phyloP scores from a whole-genome alignment of 148 eudicot species.

The Chenopodium quinoa region DNA sequence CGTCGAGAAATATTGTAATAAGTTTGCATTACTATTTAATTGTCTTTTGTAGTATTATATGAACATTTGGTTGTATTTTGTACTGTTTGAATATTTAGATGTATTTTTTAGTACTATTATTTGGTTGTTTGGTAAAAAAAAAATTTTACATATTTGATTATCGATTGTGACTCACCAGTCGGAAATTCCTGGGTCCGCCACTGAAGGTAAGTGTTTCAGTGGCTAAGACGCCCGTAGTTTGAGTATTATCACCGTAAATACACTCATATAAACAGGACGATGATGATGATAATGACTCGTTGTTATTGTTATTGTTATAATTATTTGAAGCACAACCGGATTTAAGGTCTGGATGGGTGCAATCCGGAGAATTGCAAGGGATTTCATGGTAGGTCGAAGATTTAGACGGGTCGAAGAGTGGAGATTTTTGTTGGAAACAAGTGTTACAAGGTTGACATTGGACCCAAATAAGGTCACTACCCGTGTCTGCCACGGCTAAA shows the following conservation, averaged over 20 bases:
- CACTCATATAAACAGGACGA: neutral
- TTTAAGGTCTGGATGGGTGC: constrained; percentile 12
- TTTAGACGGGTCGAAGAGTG: neutral
- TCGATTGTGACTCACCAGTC: too few species aligned
- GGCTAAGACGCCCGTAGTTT: constrained; percentile 13
- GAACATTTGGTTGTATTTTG: too few species aligned
- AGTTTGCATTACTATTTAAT: too few species aligned
- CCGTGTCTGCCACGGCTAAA: constrained; percentile 34
- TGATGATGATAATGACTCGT: neutral
- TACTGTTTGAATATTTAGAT: too few species aligned
- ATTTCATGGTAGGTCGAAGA: constrained; percentile 26
- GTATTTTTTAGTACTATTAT: too few species aligned
- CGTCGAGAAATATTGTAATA: too few species aligned
- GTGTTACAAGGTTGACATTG: constrained; percentile 32
- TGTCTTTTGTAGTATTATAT: too few species aligned
- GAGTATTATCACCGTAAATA: constrained; percentile 26
- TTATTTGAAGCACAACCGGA: neutral
- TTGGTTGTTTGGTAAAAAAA: too few species aligned
- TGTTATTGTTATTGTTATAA: neutral
- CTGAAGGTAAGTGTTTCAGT: constrained; percentile 25
- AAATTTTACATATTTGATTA: too few species aligned
- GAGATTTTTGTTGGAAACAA: neutral
- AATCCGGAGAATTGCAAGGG: constrained; percentile 23
- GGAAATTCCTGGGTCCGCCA: too few species aligned
- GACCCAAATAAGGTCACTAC: constrained; percentile 40